Evolutionary conservation across 2,329 filamentous ascomycete genomes (phyloP).

Genomic region (Aureobasidium vineae): DNA sequence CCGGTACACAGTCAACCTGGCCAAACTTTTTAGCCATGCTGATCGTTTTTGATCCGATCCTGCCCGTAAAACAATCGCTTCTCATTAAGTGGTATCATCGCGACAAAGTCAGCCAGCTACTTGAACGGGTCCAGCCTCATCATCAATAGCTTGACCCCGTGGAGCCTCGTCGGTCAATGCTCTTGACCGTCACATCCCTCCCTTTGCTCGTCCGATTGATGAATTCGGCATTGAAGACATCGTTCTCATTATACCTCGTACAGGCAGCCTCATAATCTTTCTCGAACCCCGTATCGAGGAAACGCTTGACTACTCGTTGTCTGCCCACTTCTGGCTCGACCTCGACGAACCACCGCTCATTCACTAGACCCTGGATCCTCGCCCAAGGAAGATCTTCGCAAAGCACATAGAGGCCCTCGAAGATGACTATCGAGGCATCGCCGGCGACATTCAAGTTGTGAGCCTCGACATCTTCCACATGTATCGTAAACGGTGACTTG

Average conservation of each 20-base stretch:
- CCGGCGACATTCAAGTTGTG: not conserved
- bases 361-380: not conserved
- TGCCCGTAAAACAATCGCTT: not conserved
- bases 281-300: slow-evolving; percentile 6
- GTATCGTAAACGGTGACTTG: slow-evolving; percentile 16
- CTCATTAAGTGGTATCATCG: not conserved
- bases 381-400: slow-evolving; percentile 21
- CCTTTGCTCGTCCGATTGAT: slow-evolving; percentile 19
- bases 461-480: slow-evolving; percentile 7
- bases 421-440: slow-evolving; percentile 23
- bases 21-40: not conserved
- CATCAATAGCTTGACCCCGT: not conserved
- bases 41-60: not conserved
- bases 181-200: slow-evolving; percentile 18
- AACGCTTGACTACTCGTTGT: slow-evolving; percentile 14
- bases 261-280: slow-evolving; percentile 16
- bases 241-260: slow-evolving; percentile 21
- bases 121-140: not conserved
- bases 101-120: not conserved
- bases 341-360: slow-evolving; percentile 23
- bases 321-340: slow-evolving; percentile 1
- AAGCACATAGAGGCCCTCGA: slow-evolving; percentile 21
- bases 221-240: slow-evolving; percentile 20
- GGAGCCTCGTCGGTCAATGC: slow-evolving; percentile 1
- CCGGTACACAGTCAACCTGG: slow-evolving; percentile 21